Conservation (phyloP, 2,329 filamentous ascomycete genomes). For the Stagonosporopsis chrysanthemi region DNA sequence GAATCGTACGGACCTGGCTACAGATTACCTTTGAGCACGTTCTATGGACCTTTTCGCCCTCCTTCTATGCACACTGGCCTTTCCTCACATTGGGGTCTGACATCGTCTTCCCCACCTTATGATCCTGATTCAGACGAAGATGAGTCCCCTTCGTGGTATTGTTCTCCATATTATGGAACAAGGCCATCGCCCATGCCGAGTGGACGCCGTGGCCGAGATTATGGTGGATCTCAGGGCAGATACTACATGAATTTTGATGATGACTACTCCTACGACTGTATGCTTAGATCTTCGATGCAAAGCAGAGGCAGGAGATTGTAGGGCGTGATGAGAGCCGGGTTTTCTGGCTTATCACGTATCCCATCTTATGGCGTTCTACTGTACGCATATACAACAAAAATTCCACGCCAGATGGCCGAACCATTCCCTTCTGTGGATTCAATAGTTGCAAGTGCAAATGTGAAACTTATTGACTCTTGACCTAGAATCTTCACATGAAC, state of each 20-base stretch:
- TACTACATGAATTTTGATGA: not conserved
- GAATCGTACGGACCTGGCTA: not conserved
- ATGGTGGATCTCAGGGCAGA: not conserved
- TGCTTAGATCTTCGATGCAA: not conserved
- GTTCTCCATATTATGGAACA: not conserved
- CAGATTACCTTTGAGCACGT: too few relatives aligned
- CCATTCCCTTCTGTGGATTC: too few relatives aligned
- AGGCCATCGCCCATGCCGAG: not conserved
- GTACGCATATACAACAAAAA: too few relatives aligned
- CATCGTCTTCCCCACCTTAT: not conserved
- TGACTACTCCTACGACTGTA: not conserved
- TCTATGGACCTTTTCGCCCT: not conserved
- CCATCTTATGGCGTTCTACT: too few relatives aligned
- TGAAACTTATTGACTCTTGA: not conserved
- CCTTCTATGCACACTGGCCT: not conserved
- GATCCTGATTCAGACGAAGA: not conserved
- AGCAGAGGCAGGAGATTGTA: not conserved
- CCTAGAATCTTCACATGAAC: not conserved
- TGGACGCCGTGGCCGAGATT: not conserved
- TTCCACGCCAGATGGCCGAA: too few relatives aligned
- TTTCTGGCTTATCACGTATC: too few relatives aligned
- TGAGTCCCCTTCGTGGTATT: not conserved
- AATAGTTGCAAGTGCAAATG: not conserved
- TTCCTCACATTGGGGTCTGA: not conserved
- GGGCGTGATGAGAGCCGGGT: too few relatives aligned